Percentiles rank a stretch among this genome's conserved stretches.
phyloP scores from a whole-genome alignment of 169 alveolate genomes.

The Neospora caninum region DNA sequence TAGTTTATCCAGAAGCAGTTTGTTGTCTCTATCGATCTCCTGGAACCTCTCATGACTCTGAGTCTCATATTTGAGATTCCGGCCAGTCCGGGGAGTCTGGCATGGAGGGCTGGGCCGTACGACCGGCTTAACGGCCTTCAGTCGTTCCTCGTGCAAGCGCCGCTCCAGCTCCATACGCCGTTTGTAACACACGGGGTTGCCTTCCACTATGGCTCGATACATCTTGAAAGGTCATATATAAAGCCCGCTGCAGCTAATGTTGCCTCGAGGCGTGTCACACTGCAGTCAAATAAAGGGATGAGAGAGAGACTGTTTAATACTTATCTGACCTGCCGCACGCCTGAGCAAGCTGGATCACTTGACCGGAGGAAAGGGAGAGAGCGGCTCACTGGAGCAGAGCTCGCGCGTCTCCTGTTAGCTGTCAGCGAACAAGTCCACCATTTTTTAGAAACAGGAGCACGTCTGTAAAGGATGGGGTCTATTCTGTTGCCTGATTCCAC shows the following conservation, averaged over 20 bases:
- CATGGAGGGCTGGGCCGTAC: conserved; percentile 9
- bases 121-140: conserved; percentile 31
- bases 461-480: too few species aligned
- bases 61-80: conserved; percentile 35
- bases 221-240: not conserved
- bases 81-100: conserved; percentile 20
- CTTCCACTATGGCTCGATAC: conserved; percentile 25
- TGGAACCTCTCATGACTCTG: conserved; percentile 10
- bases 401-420: too few species aligned
- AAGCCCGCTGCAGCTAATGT: not conserved
- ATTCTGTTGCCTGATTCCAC: too few species aligned
- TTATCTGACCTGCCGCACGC: too few species aligned
- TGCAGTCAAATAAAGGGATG: not conserved
- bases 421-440: too few species aligned
- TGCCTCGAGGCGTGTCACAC: not conserved
- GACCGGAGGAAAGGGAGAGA: too few species aligned
- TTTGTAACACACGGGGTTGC: conserved; percentile 35
- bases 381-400: too few species aligned
- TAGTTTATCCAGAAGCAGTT: conserved; percentile 15
- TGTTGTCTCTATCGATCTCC: conserved; percentile 27
- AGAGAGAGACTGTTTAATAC: too few species aligned
- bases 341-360: too few species aligned
- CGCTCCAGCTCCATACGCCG: conserved; percentile 33
- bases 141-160: conserved; percentile 24
- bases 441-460: too few species aligned